Percentiles rank a stretch among this genome's conserved stretches.
Evolutionary conservation across 768 basidiomycete species (phyloP).

Genomic region (Mycena albidolilacea): DNA sequence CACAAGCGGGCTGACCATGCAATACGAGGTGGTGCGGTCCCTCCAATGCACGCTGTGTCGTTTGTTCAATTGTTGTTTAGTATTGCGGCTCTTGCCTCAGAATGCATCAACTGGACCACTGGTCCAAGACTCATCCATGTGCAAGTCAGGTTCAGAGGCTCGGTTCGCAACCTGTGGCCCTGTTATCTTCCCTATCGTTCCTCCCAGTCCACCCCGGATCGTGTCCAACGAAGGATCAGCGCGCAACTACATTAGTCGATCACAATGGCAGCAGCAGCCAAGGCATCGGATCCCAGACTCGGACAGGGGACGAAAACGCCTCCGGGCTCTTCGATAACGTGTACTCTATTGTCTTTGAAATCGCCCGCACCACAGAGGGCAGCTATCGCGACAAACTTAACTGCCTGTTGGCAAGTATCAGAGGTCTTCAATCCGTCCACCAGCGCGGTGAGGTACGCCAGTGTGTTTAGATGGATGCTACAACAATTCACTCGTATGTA

Average conservation of each 20-base stretch:
- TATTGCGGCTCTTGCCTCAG: not conserved
- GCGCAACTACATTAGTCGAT: not conserved
- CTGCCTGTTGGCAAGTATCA: not conserved
- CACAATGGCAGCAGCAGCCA: not conserved
- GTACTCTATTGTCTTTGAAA: not conserved
- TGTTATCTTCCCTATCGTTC: not conserved
- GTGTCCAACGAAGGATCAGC: not conserved
- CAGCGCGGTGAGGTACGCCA: not conserved
- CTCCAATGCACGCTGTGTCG: not conserved
- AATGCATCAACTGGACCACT: not conserved
- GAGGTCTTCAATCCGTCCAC: not conserved
- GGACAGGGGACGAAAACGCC: not conserved
- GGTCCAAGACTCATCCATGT: not conserved
- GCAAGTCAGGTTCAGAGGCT: not conserved
- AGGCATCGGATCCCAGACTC: not conserved
- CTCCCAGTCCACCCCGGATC: not conserved
- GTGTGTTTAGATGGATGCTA: not conserved
- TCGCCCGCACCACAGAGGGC: not conserved
- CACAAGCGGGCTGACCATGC: too few species aligned
- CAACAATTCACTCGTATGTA: not conserved
- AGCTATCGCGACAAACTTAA: not conserved
- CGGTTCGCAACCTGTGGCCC: not conserved
- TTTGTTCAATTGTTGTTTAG: not conserved
- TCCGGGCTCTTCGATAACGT: not conserved
- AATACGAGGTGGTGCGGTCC: not conserved